Evolutionary conservation across 2,329 filamentous ascomycete species (phyloP).

Genomic region (Nannizziopsis barbatae): DNA sequence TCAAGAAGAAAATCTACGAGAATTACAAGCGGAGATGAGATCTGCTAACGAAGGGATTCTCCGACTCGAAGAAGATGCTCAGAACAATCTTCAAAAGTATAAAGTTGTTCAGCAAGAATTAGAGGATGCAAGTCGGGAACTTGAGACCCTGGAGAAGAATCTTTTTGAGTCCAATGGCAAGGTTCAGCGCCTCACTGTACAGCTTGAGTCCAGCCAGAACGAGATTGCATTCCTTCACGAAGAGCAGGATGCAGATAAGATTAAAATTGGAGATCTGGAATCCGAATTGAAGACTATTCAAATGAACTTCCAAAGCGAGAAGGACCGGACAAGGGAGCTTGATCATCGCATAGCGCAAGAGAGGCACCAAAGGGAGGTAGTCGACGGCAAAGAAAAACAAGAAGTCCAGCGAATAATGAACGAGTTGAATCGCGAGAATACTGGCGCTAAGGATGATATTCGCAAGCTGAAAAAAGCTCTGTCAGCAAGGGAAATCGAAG

Average conservation of each 20-base stretch:
- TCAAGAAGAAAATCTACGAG: slow-evolving; percentile 74
- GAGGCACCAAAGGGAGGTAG: slow-evolving; percentile 71
- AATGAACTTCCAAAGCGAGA: slow-evolving; percentile 69
- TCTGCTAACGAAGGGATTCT: slow-evolving; percentile 78
- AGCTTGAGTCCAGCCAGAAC: slow-evolving; percentile 81
- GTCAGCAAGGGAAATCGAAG: slow-evolving; percentile 74
- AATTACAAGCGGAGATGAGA: slow-evolving; percentile 89
- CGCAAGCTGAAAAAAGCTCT: slow-evolving; percentile 72
- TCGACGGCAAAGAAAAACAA: slow-evolving; percentile 82
- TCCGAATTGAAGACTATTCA: slow-evolving; percentile 69
- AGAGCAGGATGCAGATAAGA: slow-evolving; percentile 95
- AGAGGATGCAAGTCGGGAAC: slow-evolving; percentile 70
- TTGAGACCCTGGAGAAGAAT: slow-evolving; percentile 73
- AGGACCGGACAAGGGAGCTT: slow-evolving; percentile 60
- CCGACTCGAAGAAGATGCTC: slow-evolving; percentile 78
- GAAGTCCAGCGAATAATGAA: slow-evolving; percentile 90
- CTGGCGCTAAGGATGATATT: slow-evolving; percentile 72
- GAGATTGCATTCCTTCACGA: slow-evolving; percentile 93
- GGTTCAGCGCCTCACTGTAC: slow-evolving; percentile 73
- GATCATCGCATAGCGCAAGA: slow-evolving; percentile 68
- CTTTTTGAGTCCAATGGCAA: slow-evolving; percentile 78
- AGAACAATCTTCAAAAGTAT: slow-evolving; percentile 65
- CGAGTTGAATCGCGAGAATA: slow-evolving; percentile 77
- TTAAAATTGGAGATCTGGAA: slow-evolving; percentile 90
- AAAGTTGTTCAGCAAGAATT: slow-evolving; percentile 74